Base-by-base conservation (phyloP, 2,329 filamentous ascomycete genomes). In the Diaporthe vexans region DNA sequence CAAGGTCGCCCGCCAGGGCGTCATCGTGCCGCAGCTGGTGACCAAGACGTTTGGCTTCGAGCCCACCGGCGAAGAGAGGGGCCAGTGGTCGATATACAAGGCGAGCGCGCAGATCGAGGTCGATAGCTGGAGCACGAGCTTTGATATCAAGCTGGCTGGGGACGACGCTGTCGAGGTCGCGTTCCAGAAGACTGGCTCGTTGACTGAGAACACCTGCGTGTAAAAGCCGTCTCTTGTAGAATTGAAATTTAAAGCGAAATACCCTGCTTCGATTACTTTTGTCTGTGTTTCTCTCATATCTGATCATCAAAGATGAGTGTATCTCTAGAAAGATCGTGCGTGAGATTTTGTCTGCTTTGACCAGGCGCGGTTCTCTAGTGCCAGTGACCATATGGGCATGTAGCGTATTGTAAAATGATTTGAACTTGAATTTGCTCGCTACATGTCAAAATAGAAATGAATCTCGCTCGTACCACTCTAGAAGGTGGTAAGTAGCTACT, bases 141-240 rank as follows among this genome's bases (percentile, higher is more conserved):
- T 67, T 52, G 63, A 67, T 37, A 67, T 67, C 46, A 52, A 67
- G 63, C 46, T 67, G 46, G 63, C 63, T 52, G 63, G 63, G 21
- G 63, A 67, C 9, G 21, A 67, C 21, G 19, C 46, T 10, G 19
- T 13, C n/a, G 63, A 67, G 46, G 21, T 67, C 4, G 63, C 63
- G 21, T 67, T 67, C n/a, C 63, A 67, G 46, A 52, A 67, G 63
- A 67, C 63, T 3, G 63, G 63, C 29, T 24, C 46, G n/a, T n/a
- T 67, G 63, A 52, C 46, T 4, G 43, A 11, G 13, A 67, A 52
- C 9, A 51, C 48, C 33, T 67, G 63, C 46, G 4, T 46, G 5
- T 67, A 21, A 11, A 3, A 37, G 10, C 13, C 17, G 1, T 67
- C 1, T 10, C 33, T 24, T 7, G 4, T 67, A 51, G 13, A 13